These are phyloP conservation scores for Flaveria linearis DNA, from an alignment of 129 eudicot species.

Conservation along the genomic window DNA sequence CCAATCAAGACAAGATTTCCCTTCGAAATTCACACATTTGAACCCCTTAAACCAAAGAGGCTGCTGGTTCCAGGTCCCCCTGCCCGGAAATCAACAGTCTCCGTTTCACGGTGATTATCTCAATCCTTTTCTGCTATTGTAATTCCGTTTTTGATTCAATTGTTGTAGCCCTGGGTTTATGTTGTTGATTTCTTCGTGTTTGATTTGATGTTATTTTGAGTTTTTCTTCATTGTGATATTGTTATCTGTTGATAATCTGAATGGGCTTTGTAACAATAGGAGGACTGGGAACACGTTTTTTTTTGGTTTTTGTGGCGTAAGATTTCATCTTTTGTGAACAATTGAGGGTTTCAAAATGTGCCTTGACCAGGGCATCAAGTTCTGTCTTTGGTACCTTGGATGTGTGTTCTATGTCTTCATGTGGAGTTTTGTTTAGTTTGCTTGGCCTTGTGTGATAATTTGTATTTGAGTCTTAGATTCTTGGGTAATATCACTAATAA, in stretches of 20 bases:
- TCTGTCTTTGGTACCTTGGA: not conserved
- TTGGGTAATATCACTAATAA: too few species aligned
- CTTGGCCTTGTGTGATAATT: not conserved
- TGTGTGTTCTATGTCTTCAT: too few species aligned
- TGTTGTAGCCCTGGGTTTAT: conserved; percentile 1
- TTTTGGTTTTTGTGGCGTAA: not conserved
- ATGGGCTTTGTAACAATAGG: not conserved
- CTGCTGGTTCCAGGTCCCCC: conserved; percentile 31
- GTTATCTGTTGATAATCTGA: not conserved
- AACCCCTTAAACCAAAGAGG: conserved; percentile 13
- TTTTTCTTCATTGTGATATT: not conserved
- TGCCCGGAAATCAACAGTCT: conserved; percentile 32
- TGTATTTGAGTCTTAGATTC: not conserved
- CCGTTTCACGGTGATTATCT: conserved; percentile 23
- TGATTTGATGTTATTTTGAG: not conserved
- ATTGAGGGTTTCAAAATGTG: not conserved
- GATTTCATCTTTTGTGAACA: too few species aligned
- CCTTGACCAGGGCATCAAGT: not conserved
- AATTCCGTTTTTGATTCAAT: not conserved
- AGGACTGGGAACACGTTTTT: not conserved
- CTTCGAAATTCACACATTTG: conserved; percentile 26
- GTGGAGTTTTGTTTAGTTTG: not conserved
- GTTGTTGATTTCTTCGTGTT: not conserved
- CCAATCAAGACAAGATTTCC: conserved; percentile 23
- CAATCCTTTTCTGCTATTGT: not conserved